phyloP scores from a whole-genome alignment of 768 basidiomycete species.

The Lentinula lateritia region DNA sequence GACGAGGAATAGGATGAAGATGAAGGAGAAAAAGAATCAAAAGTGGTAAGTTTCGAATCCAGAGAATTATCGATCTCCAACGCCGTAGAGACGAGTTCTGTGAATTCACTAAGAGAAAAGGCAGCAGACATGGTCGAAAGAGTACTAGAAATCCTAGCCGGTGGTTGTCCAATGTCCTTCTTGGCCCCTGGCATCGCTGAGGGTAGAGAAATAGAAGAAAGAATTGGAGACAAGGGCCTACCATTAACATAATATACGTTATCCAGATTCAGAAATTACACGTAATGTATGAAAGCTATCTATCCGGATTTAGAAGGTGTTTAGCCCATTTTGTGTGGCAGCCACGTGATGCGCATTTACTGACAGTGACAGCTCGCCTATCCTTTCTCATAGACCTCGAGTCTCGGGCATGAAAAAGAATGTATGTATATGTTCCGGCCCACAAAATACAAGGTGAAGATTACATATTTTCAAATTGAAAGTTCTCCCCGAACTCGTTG shows the following conservation, averaged over 20 bases:
- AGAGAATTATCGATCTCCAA: background rate
- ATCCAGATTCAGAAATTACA: background rate
- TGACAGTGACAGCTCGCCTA: background rate
- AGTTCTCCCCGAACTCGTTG: too few relatives aligned
- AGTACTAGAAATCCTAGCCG: background rate
- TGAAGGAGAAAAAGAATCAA: background rate
- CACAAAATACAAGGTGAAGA: too few relatives aligned
- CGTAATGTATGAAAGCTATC: background rate
- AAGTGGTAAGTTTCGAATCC: background rate
- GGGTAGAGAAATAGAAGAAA: background rate
- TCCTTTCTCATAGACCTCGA: background rate
- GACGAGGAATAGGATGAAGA: background rate
- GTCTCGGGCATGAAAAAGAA: too few relatives aligned
- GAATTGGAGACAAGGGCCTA: background rate
- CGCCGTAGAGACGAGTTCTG: constrained; percentile 2
- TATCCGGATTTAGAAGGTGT: background rate
- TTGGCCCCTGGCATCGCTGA: background rate
- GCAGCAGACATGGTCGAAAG: background rate
- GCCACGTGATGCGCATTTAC: background rate
- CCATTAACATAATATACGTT: background rate
- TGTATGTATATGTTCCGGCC: too few relatives aligned
- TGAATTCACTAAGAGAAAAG: constrained; percentile 3
- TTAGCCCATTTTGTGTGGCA: background rate
- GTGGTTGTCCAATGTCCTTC: background rate
- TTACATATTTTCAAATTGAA: too few relatives aligned